phyloP scores from a whole-genome alignment of 1,139 yeast genomes.

The Yamadazyma sp. region DNA sequence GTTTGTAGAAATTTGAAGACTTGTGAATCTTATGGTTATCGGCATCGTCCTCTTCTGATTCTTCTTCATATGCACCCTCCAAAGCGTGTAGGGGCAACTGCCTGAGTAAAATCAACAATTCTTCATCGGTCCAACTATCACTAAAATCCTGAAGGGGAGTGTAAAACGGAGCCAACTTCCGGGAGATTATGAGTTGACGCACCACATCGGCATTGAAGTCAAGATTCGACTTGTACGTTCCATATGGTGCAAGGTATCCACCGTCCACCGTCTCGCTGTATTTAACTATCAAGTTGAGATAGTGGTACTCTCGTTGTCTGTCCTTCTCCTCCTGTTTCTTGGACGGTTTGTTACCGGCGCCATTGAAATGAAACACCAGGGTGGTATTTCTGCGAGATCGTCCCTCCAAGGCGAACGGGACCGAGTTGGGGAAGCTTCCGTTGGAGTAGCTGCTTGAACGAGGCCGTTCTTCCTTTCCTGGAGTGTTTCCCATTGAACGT shows the following conservation, averaged over 20 bases:
- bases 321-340: slow-evolving; percentile 53
- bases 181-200: slow-evolving; percentile 53
- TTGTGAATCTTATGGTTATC: slow-evolving; percentile 60
- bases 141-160: slow-evolving; percentile 86
- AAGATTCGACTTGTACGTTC: slow-evolving; percentile 73
- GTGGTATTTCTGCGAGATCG: slow-evolving; percentile 15
- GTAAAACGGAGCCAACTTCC: slow-evolving; percentile 85
- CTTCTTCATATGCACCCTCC: slow-evolving; percentile 54
- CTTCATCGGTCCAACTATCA: slow-evolving; percentile 71
- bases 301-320: slow-evolving; percentile 51
- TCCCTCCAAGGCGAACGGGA: slow-evolving; percentile 3
- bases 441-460: slow-evolving; percentile 7
- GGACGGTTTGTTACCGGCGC: slow-evolving; percentile 16
- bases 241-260: slow-evolving; percentile 82
- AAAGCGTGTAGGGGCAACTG: slow-evolving; percentile 60
- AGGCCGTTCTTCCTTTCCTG: slow-evolving; percentile 17
- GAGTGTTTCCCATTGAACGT: slow-evolving; percentile 17
- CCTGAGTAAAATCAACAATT: slow-evolving; percentile 57
- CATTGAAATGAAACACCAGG: slow-evolving; percentile 10
- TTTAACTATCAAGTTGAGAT: slow-evolving; percentile 55
- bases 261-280: slow-evolving; percentile 70
- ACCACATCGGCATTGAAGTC: slow-evolving; percentile 77
- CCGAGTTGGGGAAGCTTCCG: slow-evolving; percentile 3
- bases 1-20: slow-evolving; percentile 46
- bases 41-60: slow-evolving; percentile 57